Evolutionary conservation across 768 basidiomycete species (phyloP), one percentile per base, ranked within the genome.

Genomic region (Hericium alpestre): DNA sequence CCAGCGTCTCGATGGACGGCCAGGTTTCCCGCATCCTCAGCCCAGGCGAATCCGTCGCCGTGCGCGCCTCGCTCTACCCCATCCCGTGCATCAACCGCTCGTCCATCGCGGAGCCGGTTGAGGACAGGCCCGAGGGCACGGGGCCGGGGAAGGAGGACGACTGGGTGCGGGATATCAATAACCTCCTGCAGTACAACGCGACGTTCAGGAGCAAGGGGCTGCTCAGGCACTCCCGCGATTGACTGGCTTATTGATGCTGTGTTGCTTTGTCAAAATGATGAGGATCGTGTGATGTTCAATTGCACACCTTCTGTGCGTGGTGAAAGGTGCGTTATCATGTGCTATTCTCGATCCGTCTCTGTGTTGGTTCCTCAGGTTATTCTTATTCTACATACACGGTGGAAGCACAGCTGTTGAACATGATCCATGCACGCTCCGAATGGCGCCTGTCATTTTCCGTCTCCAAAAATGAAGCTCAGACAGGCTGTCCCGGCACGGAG

Each of bases 91-190:
- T 96, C 66, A 93, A 89, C 61, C 78, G 90, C 20, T 90, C 88
- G 20, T 90, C 87, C 2, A 87, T 88, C 58, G 76, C 80, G 3
- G 80, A 83, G 51, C 69, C 71, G 2, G 71, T 65, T 47, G 72
- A 73, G 58, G 54, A 56, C n/a, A 62, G 64, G 22, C 76, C 72
- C 51, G 85, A 87, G 69, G 87, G 87, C 25, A 87, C 81, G 23
- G 80, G 80, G 9, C 87, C 83, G 25, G 86, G 89, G 11, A 89
- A 87, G 65, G 89, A 90, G 64, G 90, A 92, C 66, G 92, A 93
- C 64, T 96, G 93, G 93, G 92, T 94, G n/a, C 78, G 90, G 56
- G 93, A 96, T 66, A 96, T 96, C 70, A 95, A 95, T 69, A 93
- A 92, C 62, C 72, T 96, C 58, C 72, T 96, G 56, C 92, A 94